Conservation (phyloP, 2,329 filamentous ascomycete species). For the Ilyonectria mors-panacis region DNA sequence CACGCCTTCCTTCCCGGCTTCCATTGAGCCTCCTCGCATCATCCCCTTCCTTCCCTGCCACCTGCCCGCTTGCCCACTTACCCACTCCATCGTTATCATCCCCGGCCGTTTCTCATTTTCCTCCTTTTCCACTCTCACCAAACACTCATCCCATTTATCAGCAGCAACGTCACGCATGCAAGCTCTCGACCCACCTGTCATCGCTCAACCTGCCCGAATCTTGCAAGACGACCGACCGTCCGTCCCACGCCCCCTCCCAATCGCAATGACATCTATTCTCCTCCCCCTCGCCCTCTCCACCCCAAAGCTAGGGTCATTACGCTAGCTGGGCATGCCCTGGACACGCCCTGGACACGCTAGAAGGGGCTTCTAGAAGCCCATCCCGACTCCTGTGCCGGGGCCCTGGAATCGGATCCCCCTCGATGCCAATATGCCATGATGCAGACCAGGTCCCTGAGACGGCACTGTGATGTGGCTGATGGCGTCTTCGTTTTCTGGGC, state of each 20-base stretch:
- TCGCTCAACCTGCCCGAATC: conserved; percentile 38
- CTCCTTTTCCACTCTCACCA: conserved; percentile 30
- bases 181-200: conserved; percentile 39
- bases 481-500: conserved; percentile 32
- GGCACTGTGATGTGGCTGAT: conserved; percentile 30
- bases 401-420: conserved; percentile 43
- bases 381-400: conserved; percentile 46
- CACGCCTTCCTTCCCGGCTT: background rate
- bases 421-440: conserved; percentile 35
- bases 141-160: conserved; percentile 27
- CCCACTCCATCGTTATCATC: background rate
- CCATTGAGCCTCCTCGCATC: background rate
- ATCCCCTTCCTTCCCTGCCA: conserved; percentile 4
- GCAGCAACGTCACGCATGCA: conserved; percentile 39
- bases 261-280: conserved; percentile 38
- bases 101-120: background rate
- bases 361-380: conserved; percentile 49
- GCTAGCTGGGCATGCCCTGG: conserved; percentile 40
- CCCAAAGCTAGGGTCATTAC: conserved; percentile 34
- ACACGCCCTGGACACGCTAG: conserved; percentile 38
- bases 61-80: background rate
- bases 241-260: conserved; percentile 34
- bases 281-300: conserved; percentile 38
- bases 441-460: conserved; percentile 37
- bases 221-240: conserved; percentile 33